phyloP scores from a whole-genome alignment of 208 protist species.

The Crithidia brevicula region DNA sequence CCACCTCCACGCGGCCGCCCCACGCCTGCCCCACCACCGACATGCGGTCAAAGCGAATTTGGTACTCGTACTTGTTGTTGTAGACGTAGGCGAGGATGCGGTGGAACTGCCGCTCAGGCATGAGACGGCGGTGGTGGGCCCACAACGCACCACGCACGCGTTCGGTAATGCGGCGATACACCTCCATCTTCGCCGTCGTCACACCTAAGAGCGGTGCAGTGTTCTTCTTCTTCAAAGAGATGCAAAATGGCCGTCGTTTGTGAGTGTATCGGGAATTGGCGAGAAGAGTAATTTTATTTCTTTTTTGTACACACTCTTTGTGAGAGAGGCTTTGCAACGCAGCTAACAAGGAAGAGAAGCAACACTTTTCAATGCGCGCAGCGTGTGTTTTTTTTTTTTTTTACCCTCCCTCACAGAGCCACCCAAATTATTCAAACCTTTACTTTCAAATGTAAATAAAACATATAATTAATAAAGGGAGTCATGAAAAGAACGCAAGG shows the following conservation, averaged over 20 bases:
- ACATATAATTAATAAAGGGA: too few relatives aligned
- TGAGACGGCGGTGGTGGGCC: conserved; percentile 91
- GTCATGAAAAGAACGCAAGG: too few relatives aligned
- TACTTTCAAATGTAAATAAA: too few relatives aligned
- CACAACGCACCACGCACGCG: conserved; percentile 89
- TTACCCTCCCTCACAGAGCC: not conserved
- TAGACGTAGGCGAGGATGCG: conserved; percentile 93
- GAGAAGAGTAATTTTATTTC: too few relatives aligned
- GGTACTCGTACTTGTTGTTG: conserved; percentile 95
- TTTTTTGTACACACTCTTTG: too few relatives aligned
- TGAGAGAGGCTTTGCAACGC: too few relatives aligned
- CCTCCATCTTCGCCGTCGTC: conserved; percentile 68
- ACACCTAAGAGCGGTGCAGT: not conserved
- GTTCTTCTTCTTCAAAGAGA: too few relatives aligned
- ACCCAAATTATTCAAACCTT: too few relatives aligned
- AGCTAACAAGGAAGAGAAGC: too few relatives aligned
- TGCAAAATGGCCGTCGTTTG: too few relatives aligned
- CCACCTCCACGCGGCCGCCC: conserved; percentile 86
- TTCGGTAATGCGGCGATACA: conserved; percentile 90
- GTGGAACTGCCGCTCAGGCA: conserved; percentile 92
- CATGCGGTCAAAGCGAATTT: conserved; percentile 92
- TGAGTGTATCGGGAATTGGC: too few relatives aligned
- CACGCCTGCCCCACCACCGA: conserved; percentile 81
- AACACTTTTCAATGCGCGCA: too few relatives aligned
- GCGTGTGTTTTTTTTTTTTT: not conserved